Evolutionary conservation across 768 basidiomycete species (phyloP).

Genomic region (Serendipita sp.): DNA sequence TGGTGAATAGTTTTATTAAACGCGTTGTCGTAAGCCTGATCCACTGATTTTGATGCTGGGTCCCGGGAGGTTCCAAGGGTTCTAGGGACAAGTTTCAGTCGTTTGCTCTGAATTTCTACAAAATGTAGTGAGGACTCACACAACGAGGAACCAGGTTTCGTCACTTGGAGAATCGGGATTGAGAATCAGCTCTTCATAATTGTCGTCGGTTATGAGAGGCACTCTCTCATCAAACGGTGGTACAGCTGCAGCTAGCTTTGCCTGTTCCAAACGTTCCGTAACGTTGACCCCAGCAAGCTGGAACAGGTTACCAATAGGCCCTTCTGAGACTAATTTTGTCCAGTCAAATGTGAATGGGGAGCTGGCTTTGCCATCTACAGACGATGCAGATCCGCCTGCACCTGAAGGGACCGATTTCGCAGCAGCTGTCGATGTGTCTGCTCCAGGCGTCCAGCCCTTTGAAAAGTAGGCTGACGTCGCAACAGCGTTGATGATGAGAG

Average conservation of each 20-base stretch:
- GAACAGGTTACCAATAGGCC: constrained; percentile 40
- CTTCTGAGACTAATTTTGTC: constrained; percentile 29
- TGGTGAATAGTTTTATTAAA: constrained; percentile 46
- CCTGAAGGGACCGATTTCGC: constrained; percentile 15
- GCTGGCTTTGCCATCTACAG: constrained; percentile 8
- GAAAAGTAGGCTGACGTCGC: constrained; percentile 52
- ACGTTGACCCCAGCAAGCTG: constrained; percentile 53
- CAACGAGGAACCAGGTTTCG: constrained; percentile 60
- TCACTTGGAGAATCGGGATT: constrained; percentile 48
- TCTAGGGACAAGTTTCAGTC: constrained; percentile 22
- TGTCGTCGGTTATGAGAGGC: constrained; percentile 68
- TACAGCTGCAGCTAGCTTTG: constrained; percentile 18
- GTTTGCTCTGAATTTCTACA: neutral
- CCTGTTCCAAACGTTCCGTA: constrained; percentile 33
- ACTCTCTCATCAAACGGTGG: constrained; percentile 54
- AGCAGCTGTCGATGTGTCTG: constrained; percentile 27
- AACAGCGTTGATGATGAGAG: constrained; percentile 23
- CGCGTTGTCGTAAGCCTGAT: constrained; percentile 58
- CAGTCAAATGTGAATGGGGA: constrained; percentile 17
- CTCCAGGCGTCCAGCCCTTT: constrained; percentile 66
- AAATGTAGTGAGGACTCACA: constrained; percentile 34
- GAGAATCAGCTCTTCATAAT: constrained; percentile 55
- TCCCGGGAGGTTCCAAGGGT: constrained; percentile 43
- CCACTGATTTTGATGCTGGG: constrained; percentile 52
- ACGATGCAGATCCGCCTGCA: constrained; percentile 4